Conservation (phyloP, 139 green algal genomes). For the Chlamydomonas sp. region DNA sequence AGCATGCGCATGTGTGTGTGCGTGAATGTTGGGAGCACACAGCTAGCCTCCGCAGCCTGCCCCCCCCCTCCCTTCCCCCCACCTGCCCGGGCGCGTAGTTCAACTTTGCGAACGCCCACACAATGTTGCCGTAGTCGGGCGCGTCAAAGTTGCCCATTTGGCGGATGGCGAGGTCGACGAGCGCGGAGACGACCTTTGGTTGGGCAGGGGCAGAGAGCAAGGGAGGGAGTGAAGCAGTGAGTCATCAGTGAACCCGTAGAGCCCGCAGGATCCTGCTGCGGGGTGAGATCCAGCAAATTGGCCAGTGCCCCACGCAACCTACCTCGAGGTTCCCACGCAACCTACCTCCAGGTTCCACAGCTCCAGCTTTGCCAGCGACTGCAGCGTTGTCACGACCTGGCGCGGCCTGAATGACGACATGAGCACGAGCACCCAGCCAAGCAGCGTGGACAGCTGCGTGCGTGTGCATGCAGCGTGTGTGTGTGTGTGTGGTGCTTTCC, state of each 20-base stretch:
- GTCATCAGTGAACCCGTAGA: too few relatives aligned
- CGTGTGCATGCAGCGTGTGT: too few relatives aligned
- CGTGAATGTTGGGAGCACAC: constrained; percentile 4
- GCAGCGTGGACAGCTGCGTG: constrained; percentile 20
- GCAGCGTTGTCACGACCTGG: constrained; percentile 18
- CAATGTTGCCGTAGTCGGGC: not conserved
- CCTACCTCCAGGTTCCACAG: constrained; percentile 26
- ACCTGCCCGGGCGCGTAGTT: constrained; percentile 9
- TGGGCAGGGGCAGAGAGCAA: too few relatives aligned
- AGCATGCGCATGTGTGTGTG: not conserved
- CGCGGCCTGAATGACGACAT: constrained; percentile 2
- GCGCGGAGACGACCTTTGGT: constrained; percentile 7
- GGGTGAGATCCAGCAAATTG: too few relatives aligned
- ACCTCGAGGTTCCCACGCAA: not conserved
- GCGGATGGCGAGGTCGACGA: not conserved
- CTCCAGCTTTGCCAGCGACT: constrained; percentile 22
- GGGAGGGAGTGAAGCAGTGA: too few relatives aligned
- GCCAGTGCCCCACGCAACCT: too few relatives aligned
- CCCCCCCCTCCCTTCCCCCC: too few relatives aligned
- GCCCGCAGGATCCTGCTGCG: too few relatives aligned
- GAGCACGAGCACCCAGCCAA: constrained; percentile 17
- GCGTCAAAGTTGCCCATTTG: constrained; percentile 12
- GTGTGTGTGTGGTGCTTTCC: too few relatives aligned
- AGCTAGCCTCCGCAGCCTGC: too few relatives aligned
- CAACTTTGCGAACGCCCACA: constrained; percentile 2